These are phyloP conservation scores for Eutrema salsugineum DNA, from an alignment of 441 rosid species.

Conservation along the genomic window DNA sequence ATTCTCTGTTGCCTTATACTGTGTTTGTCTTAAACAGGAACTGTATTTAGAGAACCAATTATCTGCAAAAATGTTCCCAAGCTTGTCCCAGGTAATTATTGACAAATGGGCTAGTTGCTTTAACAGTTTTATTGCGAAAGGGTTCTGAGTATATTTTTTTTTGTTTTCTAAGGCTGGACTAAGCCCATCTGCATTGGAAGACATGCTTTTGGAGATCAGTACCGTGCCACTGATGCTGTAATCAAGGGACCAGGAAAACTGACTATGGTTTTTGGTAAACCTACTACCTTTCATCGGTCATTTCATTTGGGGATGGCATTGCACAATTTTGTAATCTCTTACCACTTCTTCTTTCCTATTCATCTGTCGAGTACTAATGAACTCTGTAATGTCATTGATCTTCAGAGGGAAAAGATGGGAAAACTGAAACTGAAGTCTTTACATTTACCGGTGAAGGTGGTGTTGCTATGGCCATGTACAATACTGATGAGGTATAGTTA, in stretches of 20 bases:
- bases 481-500: conserved; percentile 75
- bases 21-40: conserved; percentile 49
- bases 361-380: neutral
- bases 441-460: conserved; percentile 84
- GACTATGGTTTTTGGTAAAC: conserved; percentile 79
- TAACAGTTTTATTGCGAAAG: neutral
- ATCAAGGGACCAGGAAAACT: conserved; percentile 90
- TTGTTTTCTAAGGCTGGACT: conserved; percentile 71
- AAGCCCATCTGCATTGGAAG: conserved; percentile 99
- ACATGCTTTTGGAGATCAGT: conserved; percentile 98
- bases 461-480: conserved; percentile 85
- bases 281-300: neutral
- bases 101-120: neutral
- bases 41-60: conserved; percentile 97
- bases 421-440: conserved; percentile 71
- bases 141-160: neutral
- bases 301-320: neutral
- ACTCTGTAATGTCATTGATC: conserved; percentile 28
- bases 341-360: neutral
- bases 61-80: conserved; percentile 87
- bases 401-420: conserved; percentile 63
- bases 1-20: neutral
- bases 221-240: conserved; percentile 84
- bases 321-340: neutral
- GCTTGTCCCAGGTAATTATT: conserved; percentile 68